A percentile compares a stretch with the other conserved stretches of the same genome.
Conservation (phyloP, 495 filamentous ascomycete species). For the Recurvomyces mirabilis region DNA sequence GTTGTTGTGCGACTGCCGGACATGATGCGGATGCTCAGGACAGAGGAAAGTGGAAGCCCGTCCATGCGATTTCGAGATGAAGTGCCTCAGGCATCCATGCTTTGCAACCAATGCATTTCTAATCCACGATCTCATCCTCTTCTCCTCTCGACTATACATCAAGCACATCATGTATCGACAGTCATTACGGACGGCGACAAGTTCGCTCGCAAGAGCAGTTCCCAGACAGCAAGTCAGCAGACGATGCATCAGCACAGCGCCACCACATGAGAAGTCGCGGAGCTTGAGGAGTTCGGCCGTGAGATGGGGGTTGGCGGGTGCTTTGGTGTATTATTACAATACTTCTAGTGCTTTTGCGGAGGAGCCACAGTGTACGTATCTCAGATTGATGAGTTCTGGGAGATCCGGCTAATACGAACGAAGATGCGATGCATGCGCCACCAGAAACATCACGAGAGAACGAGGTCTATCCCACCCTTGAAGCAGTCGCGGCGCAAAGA, state of each 20-base stretch:
- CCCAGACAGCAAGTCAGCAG: constrained; percentile 24
- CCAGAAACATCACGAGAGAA: constrained; percentile 25
- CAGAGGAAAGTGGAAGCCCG: background rate
- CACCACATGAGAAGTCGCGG: constrained; percentile 51
- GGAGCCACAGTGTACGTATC: constrained; percentile 56
- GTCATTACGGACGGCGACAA: constrained; percentile 5
- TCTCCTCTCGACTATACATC: background rate
- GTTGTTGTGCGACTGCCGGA: background rate
- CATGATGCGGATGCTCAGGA: background rate
- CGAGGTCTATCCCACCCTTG: constrained; percentile 28
- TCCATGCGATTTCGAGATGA: background rate
- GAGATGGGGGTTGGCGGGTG: constrained; percentile 66
- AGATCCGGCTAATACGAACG: background rate
- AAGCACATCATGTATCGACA: constrained; percentile 17
- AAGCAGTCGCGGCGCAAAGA: constrained; percentile 25
- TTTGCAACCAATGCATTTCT: background rate
- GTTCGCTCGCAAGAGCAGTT: constrained; percentile 5
- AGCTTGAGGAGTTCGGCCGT: constrained; percentile 69
- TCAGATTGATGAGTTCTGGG: background rate
- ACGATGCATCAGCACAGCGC: constrained; percentile 62
- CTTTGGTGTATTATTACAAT: constrained; percentile 83
- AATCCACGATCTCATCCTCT: background rate
- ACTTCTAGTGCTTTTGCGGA: constrained; percentile 80
- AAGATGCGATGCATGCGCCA: constrained; percentile 17
- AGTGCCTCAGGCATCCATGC: no score